Conservation (phyloP, 441 rosid species). For the Populus hybrid region DNA sequence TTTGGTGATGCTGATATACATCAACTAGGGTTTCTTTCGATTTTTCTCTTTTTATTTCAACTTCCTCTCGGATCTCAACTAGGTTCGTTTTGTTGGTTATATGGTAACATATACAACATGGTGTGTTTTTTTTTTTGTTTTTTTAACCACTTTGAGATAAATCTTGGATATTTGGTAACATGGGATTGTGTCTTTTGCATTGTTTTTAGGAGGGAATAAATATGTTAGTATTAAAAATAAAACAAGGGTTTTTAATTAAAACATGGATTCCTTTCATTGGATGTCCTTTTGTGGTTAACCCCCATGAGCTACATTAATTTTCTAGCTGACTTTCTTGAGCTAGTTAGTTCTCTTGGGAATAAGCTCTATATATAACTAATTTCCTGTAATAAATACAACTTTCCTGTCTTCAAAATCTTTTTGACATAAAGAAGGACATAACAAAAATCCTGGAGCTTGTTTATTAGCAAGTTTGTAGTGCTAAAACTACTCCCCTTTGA, state of each 20-base stretch:
- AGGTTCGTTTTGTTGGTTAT: background rate
- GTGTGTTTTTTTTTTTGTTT: background rate
- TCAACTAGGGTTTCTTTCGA: conserved; percentile 27
- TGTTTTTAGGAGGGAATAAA: conserved; percentile 34
- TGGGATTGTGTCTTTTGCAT: conserved; percentile 19
- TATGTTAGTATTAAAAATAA: conserved; percentile 15
- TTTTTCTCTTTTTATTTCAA: background rate
- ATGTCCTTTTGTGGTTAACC: background rate
- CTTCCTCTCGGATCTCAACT: background rate
- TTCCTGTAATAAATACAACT: conserved; percentile 13
- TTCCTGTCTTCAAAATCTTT: conserved; percentile 22
- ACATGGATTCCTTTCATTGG: conserved; percentile 7
- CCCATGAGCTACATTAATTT: conserved; percentile 18
- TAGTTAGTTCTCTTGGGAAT: conserved; percentile 27
- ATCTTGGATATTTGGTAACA: conserved; percentile 1
- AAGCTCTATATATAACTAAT: conserved; percentile 9
- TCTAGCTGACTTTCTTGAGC: conserved; percentile 21
- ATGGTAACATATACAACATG: background rate
- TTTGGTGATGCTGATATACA: conserved; percentile 11
- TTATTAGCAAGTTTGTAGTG: conserved; percentile 8
- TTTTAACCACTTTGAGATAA: background rate
- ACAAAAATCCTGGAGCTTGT: conserved; percentile 11
- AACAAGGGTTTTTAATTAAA: conserved; percentile 16
- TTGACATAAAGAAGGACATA: background rate
- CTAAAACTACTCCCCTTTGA: background rate